A percentile compares a stretch with the other conserved stretches of the same genome.
Evolutionary conservation across 805 yeast genomes (phyloP).

Genomic region (Wickerhamiella brachini): DNA sequence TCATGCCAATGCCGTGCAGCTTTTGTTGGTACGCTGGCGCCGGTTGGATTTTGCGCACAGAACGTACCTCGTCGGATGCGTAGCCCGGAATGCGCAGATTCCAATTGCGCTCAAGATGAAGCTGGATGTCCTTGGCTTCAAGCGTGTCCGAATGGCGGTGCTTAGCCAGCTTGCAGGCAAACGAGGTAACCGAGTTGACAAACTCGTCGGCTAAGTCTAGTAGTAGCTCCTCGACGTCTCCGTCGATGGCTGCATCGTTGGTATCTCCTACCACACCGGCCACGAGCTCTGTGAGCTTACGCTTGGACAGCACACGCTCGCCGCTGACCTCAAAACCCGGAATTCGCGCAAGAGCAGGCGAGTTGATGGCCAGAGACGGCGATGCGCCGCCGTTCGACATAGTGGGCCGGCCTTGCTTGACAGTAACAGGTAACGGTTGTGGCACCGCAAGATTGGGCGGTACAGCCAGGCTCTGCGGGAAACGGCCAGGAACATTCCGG

Average conservation of each 20-base stretch:
- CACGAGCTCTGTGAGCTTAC: constrained; percentile 80
- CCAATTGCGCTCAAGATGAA: constrained; percentile 89
- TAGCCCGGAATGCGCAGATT: constrained; percentile 90
- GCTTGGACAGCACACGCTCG: constrained; percentile 64
- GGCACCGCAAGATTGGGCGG: constrained; percentile 54
- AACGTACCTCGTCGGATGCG: constrained; percentile 77
- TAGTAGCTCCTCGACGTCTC: constrained; percentile 81
- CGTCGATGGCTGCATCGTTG: constrained; percentile 79
- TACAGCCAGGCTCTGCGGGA: constrained; percentile 28
- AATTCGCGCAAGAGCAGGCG: constrained; percentile 56
- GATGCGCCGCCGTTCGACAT: constrained; percentile 30
- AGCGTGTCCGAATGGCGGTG: constrained; percentile 80
- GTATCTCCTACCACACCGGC: constrained; percentile 61
- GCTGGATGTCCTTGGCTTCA: constrained; percentile 79
- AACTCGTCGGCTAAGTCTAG: constrained; percentile 93
- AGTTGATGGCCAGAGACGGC: constrained; percentile 66
- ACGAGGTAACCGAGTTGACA: constrained; percentile 76
- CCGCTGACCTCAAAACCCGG: constrained; percentile 69
- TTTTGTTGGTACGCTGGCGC: constrained; percentile 28
- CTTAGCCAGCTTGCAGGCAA: constrained; percentile 90
- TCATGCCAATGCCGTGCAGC: constrained; percentile 25
- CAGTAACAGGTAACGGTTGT: constrained; percentile 49
- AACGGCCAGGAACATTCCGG: background rate
- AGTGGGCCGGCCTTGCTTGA: constrained; percentile 66
- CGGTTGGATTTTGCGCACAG: constrained; percentile 29